A percentile compares a stretch with the other conserved stretches of the same genome.
phyloP scores from a whole-genome alignment of 768 basidiomycete species.

The Sarcomyxa edulis region DNA sequence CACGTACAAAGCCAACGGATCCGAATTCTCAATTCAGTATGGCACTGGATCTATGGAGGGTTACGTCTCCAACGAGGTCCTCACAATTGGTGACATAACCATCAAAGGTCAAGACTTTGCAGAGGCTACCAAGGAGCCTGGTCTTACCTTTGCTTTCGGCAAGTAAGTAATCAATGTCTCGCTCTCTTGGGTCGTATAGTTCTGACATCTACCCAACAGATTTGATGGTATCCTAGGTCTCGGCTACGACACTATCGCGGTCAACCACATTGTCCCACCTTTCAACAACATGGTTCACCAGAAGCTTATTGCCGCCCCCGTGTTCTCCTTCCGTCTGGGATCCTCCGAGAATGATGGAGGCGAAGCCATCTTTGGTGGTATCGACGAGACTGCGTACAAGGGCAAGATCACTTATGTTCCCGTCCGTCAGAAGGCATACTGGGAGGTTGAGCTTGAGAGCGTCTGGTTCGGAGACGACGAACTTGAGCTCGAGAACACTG shows the following conservation, averaged over 20 bases:
- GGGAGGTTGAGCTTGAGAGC: slow-evolving; percentile 94
- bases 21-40: slow-evolving; percentile 86
- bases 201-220: slow-evolving; percentile 34
- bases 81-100: slow-evolving; percentile 78
- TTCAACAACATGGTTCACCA: slow-evolving; percentile 92
- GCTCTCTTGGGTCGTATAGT: no score
- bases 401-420: slow-evolving; percentile 87
- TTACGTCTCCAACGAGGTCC: slow-evolving; percentile 79
- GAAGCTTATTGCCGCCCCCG: slow-evolving; percentile 72
- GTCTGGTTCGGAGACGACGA: slow-evolving; percentile 81
- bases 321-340: slow-evolving; percentile 95
- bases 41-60: slow-evolving; percentile 97
- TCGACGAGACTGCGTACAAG: slow-evolving; percentile 70
- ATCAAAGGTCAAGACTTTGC: slow-evolving; percentile 84
- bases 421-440: slow-evolving; percentile 92
- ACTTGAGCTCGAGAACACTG: slow-evolving; percentile 89
- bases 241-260: slow-evolving; percentile 91
- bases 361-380: slow-evolving; percentile 87
- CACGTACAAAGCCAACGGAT: slow-evolving; percentile 86
- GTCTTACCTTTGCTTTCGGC: slow-evolving; percentile 94
- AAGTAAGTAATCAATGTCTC: slow-evolving; percentile 49
- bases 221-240: slow-evolving; percentile 96
- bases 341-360: slow-evolving; percentile 84
- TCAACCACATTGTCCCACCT: slow-evolving; percentile 88
- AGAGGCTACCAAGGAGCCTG: slow-evolving; percentile 94